Evolutionary conservation across 1,284 basidiomycete species (phyloP), one percentile per base, ranked within the genome.

Genomic region (Naganishia sp.): DNA sequence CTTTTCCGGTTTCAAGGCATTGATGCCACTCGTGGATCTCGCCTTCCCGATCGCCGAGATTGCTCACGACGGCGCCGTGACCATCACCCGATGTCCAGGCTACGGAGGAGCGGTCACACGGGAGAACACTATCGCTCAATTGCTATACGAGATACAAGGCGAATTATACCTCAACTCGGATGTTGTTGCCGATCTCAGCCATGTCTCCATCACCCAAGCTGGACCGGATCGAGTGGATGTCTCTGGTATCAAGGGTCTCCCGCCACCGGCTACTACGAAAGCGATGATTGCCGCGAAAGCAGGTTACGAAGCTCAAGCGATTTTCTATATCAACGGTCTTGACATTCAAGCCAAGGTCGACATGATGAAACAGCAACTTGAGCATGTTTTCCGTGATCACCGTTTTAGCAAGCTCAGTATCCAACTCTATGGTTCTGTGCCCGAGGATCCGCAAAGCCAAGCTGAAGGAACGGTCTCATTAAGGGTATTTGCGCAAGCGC

Each of bases 21-120:
- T 69, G 46, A 65, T 69, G 50, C 69, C 68, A 44, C 71, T 70
- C 59, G 69, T 65, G 46, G 66, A 72, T 65, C 63, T 74, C 6
- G 63, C 70, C n/a, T 73, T 71, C 65, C 71, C 71, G 15, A 73
- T 74, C 18, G 70, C 71, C 33, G 73, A 74, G 61, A 74, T 74
- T n/a, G 60, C 67, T 10, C 13, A n/a, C 6, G 68, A 71, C 46
- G 73, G 73, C 13, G 64, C 55, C 2, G 70, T 71, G 50, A 61
- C 71, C 28, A 70, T 73, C 48, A 71, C 72, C 5, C 71, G 72
- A 55, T 69, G 56, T 39, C 44, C 36, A 36, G 63, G 63, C 45
- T 55, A 64, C 33, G 63, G 63, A 0, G 63, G 63, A 42, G 53
- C 53, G 15, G 63, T 64, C 7, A 64, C 63, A 21, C 45, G 53